Base-by-base conservation (phyloP, 495 filamentous ascomycete genomes). In the Rhypophila decipiens region DNA sequence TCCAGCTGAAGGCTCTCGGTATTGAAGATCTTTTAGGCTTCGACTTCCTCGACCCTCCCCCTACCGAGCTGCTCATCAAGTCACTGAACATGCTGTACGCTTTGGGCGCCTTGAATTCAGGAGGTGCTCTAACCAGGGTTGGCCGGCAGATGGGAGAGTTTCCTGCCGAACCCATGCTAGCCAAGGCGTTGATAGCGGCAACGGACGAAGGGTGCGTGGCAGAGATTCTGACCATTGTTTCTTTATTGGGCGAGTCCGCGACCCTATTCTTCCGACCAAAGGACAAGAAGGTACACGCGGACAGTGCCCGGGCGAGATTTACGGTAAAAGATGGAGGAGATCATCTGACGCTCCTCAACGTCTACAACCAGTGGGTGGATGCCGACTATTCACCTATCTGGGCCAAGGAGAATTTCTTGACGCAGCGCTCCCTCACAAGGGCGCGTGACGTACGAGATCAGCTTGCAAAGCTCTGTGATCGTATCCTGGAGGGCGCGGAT, bases 311-410 rank as follows among this genome's bases (percentile, higher is more conserved):
- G n/a, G 82, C 84, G 24, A 79, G 94, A 2, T 96, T 97, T 69
- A 96, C 93, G 1, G 71, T 90, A 55, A 89, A 88, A 53, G 90
- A 94, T 46, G 93, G 93, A 40, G 93, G 93, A 35, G 93, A 98
- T 66, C 88, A 95, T 59, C 65, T 90, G 11, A 90, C 89, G 0
- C 77, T 91, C 1, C 77, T 98, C n/a, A 96, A 96, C 57, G 85
- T 98, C 60, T 98, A 83, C 85, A 95, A 95, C 64, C 86, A 95
- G 65, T 97, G 90, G 89, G 86, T 94, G 18, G 94, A 98, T 56
- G 80, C 79, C 17, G 90, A 97, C 66, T 98, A 90, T 71, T 83
- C 76, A 51, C 82, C 82, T 47, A 82, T 94, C 39, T 98, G 91
- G 90, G 76, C 87, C 3, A 81, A 84, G 42, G 91, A 96, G 67